These are phyloP conservation scores for Pezicula radicicola DNA, from an alignment of 2,329 filamentous ascomycete genomes.

Conservation along the genomic window DNA sequence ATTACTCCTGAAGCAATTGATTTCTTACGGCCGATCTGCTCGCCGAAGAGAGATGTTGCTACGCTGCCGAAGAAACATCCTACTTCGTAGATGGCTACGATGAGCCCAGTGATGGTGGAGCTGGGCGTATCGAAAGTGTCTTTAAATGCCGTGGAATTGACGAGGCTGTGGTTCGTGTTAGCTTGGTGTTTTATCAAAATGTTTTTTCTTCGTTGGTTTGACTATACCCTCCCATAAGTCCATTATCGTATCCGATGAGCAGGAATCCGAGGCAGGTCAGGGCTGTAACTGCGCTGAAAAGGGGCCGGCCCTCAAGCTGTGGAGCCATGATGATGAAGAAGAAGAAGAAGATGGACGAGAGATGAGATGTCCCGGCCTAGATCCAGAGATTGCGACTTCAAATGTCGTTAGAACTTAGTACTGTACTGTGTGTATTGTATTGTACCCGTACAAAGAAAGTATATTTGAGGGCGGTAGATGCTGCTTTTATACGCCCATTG, in stretches of 20 bases:
- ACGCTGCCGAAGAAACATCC: constrained; percentile 48
- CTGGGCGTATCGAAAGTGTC: constrained; percentile 36
- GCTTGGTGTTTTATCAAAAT: no score
- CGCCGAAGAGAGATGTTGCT: constrained; percentile 46
- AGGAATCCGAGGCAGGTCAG: constrained; percentile 45
- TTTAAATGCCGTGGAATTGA: constrained; percentile 38
- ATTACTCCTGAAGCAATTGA: constrained; percentile 52
- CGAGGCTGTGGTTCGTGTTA: constrained; percentile 11
- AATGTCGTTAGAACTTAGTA: no score
- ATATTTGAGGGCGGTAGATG: no score
- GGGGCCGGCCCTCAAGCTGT: constrained; percentile 18
- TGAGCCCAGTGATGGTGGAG: constrained; percentile 39
- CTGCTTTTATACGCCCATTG: no score
- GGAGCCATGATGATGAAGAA: constrained; percentile 3
- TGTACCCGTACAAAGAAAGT: no score
- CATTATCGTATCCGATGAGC: constrained; percentile 46
- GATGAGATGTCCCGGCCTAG: not conserved
- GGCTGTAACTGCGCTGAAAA: constrained; percentile 39
- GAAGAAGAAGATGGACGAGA: not conserved
- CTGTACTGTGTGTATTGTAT: no score
- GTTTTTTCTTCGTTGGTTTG: not conserved
- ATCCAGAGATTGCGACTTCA: no score
- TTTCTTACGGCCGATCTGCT: constrained; percentile 48
- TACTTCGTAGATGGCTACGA: constrained; percentile 47
- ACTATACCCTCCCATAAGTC: constrained; percentile 37